Conservation (phyloP, 257 asterid genomes). For the Prunella vulgaris region DNA sequence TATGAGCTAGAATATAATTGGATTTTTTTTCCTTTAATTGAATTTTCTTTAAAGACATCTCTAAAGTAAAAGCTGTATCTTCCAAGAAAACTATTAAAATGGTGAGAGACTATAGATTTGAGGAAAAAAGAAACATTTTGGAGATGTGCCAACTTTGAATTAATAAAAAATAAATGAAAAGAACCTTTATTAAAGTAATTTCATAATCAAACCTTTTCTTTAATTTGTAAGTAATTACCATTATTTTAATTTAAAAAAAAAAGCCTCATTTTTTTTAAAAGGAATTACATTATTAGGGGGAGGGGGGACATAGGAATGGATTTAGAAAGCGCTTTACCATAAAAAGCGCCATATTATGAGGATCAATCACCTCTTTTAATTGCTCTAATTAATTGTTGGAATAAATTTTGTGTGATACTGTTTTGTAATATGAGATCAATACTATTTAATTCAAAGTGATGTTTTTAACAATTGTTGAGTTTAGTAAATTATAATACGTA, state of each 20-base stretch:
- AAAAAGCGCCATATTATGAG: slow-evolving; percentile 21
- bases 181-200: slow-evolving; percentile 33
- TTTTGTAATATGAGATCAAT: too few species aligned
- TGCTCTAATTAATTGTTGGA: not conserved
- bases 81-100: not conserved
- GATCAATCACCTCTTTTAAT: slow-evolving; percentile 17
- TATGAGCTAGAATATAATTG: not conserved
- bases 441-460: too few species aligned
- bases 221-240: slow-evolving; percentile 3
- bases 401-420: too few species aligned
- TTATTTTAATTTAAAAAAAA: too few species aligned
- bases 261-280: not conserved
- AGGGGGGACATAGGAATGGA: slow-evolving; percentile 3
- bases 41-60: not conserved
- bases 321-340: slow-evolving; percentile 9
- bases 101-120: not conserved
- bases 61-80: slow-evolving; percentile 23
- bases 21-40: not conserved
- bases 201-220: slow-evolving; percentile 28
- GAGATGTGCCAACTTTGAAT: slow-evolving; percentile 28
- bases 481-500: too few species aligned
- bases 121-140: not conserved
- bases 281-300: not conserved
- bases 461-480: too few species aligned
- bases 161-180: slow-evolving; percentile 8